A percentile compares a stretch with the other conserved stretches of the same genome.
Evolutionary conservation across 2,329 filamentous ascomycete species (phyloP).

Genomic region (Pseudocercospora crystallina): DNA sequence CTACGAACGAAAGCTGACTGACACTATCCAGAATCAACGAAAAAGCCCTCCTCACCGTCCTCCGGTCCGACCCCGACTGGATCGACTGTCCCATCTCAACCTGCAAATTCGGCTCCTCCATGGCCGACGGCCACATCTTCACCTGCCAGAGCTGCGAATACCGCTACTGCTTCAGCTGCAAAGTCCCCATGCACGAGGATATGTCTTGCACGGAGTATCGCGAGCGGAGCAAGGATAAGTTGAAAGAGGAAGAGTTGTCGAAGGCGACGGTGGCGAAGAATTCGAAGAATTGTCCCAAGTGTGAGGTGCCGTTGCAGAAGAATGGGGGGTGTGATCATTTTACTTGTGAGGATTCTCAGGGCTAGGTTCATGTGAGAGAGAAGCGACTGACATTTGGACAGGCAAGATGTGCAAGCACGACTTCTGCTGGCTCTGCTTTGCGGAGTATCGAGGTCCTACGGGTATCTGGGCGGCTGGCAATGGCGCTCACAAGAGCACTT

Average conservation of each 20-base stretch:
- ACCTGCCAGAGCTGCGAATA: slow-evolving; percentile 6
- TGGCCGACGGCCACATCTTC: slow-evolving; percentile 13
- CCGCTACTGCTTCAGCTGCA: slow-evolving; percentile 11
- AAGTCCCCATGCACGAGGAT: slow-evolving; percentile 11
- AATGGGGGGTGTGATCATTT: slow-evolving; percentile 7
- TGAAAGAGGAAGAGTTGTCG: slow-evolving; percentile 2
- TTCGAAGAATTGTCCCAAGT: slow-evolving; percentile 18
- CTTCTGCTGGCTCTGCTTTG: slow-evolving; percentile 20
- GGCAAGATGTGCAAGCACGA: slow-evolving; percentile 14
- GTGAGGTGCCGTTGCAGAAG: slow-evolving; percentile 4
- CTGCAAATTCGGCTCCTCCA: slow-evolving; percentile 2
- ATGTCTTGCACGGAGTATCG: slow-evolving; percentile 2
- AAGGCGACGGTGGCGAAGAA: background rate
- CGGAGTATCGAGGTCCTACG: background rate
- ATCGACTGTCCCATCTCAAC: slow-evolving; percentile 4
- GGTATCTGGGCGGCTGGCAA: slow-evolving; percentile 2
- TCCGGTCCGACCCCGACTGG: slow-evolving; percentile 2
- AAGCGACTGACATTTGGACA: background rate
- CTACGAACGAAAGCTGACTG: too few species aligned
- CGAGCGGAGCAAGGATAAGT: slow-evolving; percentile 3
- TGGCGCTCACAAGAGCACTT: background rate
- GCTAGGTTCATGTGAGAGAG: too few species aligned
- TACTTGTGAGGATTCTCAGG: background rate
- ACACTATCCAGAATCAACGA: slow-evolving; percentile 5
- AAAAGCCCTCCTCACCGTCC: slow-evolving; percentile 2